Base-by-base conservation (phyloP, 2,329 filamentous ascomycete genomes). In the Cryphonectria japonica region DNA sequence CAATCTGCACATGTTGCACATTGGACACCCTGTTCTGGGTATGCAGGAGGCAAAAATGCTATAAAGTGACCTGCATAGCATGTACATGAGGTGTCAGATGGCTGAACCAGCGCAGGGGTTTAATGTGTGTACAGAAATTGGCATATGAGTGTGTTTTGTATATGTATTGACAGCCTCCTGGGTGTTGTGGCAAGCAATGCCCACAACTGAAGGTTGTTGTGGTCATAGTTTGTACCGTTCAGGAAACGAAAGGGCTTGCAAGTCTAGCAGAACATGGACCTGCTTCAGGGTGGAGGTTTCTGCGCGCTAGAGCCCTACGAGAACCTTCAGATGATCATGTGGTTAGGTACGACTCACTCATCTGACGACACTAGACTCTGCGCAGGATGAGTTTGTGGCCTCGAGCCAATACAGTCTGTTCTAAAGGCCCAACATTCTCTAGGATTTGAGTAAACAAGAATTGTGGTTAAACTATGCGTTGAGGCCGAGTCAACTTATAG, bases 171-270 rank as follows among this genome's bases (percentile, higher is more conserved):
- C 6, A 61, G 32, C 16, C n/a, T 19, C 19, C 19, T 37, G 14
- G 52, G 26, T 37, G 14, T 39, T 16, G 16, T 37, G 32, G 22
- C 32, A 32, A 37, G 14, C 5, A 22, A 61, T 37, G 32, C 9
- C 19, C 59, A 61, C 59, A 61, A 9, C 5, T 6, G 59, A 37
- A 32, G 16, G 34, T 13, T 60, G 43, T 16, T 22, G 43, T 22
- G 43, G 43, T 22, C 37, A 50, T 22, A 19, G 7, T 50, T 50
- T 19, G 75, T 75, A 34, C 82, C 82, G 46, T 79, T 79, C 6
- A 78, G 73, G 63, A 80, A 80, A 22, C 79, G 79, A 75, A 84
- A 85, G 59, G 83, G 83, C 73, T 85, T 80, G 54, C 76, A 76
- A 83, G 73, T 85, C 80, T 54, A 76, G 76, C 61, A 78, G 78